phyloP scores from a whole-genome alignment of 805 yeast species.

The Sugiyamaella boreocaroliniensis region DNA sequence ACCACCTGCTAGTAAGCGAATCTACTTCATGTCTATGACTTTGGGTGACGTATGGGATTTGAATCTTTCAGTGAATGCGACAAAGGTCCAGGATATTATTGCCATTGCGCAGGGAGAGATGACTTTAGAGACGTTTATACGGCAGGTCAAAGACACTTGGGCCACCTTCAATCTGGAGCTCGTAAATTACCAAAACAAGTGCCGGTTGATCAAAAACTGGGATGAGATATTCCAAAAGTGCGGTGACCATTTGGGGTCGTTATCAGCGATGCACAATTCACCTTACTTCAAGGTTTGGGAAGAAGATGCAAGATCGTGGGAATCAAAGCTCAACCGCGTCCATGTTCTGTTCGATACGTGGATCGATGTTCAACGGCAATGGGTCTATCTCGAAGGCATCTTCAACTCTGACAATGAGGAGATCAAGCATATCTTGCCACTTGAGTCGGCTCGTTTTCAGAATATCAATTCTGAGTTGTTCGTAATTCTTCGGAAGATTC shows the following conservation, averaged over 20 bases:
- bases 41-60: constrained; percentile 60
- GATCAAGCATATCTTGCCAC: constrained; percentile 55
- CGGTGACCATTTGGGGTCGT: constrained; percentile 52
- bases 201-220: constrained; percentile 62
- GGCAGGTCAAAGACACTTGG: constrained; percentile 53
- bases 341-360: constrained; percentile 54
- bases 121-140: constrained; percentile 52
- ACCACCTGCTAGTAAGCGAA: constrained; percentile 5
- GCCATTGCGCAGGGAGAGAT: constrained; percentile 68
- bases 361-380: constrained; percentile 82
- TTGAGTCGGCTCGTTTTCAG: constrained; percentile 61
- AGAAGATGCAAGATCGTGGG: constrained; percentile 49
- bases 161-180: constrained; percentile 41
- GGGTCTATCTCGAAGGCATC: constrained; percentile 80
- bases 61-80: constrained; percentile 41
- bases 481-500: constrained; percentile 43
- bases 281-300: constrained; percentile 55
- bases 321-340: constrained; percentile 46
- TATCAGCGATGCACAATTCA: constrained; percentile 67
- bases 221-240: constrained; percentile 51
- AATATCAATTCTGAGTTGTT: constrained; percentile 56
- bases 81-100: constrained; percentile 42
- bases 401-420: constrained; percentile 47
- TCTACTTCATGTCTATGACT: constrained; percentile 28
- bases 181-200: constrained; percentile 46